These are phyloP conservation scores for Lactarius evosmus DNA, from an alignment of 768 basidiomycete species.

Conservation along the genomic window DNA sequence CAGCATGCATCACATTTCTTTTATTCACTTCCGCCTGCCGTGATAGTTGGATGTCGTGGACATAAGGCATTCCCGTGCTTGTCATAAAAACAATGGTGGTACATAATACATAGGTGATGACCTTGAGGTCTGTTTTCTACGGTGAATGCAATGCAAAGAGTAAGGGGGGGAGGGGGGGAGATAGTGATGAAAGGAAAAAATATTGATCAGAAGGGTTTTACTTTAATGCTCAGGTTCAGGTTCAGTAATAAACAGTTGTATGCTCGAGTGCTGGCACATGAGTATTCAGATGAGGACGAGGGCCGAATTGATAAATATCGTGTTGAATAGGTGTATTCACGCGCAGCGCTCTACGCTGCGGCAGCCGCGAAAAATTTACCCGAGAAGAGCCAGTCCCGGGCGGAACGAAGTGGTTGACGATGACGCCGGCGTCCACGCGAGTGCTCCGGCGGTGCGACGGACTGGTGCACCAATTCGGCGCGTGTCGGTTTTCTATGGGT, in stretches of 20 bases:
- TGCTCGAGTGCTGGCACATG: constrained; percentile 16
- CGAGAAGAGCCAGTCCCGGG: constrained; percentile 38
- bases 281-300: constrained; percentile 14
- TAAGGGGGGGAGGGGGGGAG: background rate
- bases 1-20: constrained; percentile 8
- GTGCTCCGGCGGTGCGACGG: constrained; percentile 25
- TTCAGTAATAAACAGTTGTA: constrained; percentile 22
- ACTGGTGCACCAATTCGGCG: constrained; percentile 9
- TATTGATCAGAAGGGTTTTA: background rate
- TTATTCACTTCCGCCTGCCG: constrained; percentile 10
- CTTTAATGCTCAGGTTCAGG: constrained; percentile 14
- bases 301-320: constrained; percentile 21
- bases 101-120: constrained; percentile 26
- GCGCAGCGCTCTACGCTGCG: constrained; percentile 24
- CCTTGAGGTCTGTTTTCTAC: constrained; percentile 22
- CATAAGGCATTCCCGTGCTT: constrained; percentile 19
- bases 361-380: constrained; percentile 34
- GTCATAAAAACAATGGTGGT: constrained; percentile 22
- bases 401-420: constrained; percentile 35
- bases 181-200: background rate
- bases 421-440: constrained; percentile 30
- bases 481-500: constrained; percentile 11
- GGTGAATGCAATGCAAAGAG: constrained; percentile 15
- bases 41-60: constrained; percentile 4
- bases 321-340: constrained; percentile 7